Base-by-base conservation (phyloP, 106 monocot species). In the Triglochin maritima region DNA sequence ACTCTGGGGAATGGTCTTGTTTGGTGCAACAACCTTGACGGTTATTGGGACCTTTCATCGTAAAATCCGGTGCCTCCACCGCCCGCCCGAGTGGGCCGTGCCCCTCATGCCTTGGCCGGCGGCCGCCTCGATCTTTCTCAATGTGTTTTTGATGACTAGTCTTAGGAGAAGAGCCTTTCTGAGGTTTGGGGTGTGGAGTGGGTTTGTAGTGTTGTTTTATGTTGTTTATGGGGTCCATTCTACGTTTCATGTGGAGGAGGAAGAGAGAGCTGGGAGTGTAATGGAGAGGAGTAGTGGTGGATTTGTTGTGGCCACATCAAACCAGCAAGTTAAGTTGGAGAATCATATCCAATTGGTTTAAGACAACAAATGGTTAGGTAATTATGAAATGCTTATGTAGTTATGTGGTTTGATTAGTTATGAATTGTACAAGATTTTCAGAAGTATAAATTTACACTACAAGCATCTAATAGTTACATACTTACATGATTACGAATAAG, bases 61-160 rank as follows among this genome's bases (percentile, higher is more conserved):
- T 44, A 61, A 17, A 43, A 57, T 79, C 12, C 70, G 70, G 3
- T 64, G 69, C 9, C 6, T 47, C 14, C 59, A 63, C 45, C 66
- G 70, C 10, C 77, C 82, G 2, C 51, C 64, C 44, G 70, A 49
- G 70, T 87, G 87, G 83, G 68, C 71, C 49, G 85, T 83, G 58
- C 85, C 85, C 7, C 14, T 76, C 57, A 85, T 89, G 89, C 89
- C 89, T 4, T 89, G 89, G 89, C 85, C 83, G 3, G 80, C 89
- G 1, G 74, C 85, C 0, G 73, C 68, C 2, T 89, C 89, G 5
- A 47, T 85, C 64, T 85, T 85, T 58, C 71, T 89, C 55, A 89
- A 86, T 46, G 74, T 89, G 43, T 89, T 89, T 71, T 74, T 89
- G 10, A 77, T 83, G 76, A 66, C 67, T 7, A 64, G 59, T 45